These are phyloP conservation scores for Geranomyces michiganensis DNA, from an alignment of 192 early-diverging fungal species.

Conservation along the genomic window DNA sequence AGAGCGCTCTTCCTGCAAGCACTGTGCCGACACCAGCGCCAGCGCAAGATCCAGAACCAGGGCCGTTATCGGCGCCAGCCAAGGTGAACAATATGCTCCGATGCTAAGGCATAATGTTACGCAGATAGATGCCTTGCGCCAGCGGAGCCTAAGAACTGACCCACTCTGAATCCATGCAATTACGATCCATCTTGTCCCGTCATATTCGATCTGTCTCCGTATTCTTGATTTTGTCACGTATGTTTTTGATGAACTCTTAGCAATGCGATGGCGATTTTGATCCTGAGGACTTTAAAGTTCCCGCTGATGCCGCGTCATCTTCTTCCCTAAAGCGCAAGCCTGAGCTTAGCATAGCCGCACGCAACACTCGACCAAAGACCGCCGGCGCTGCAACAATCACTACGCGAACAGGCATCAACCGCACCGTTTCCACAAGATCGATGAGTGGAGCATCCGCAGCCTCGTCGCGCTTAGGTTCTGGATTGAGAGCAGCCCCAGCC, in stretches of 20 bases:
- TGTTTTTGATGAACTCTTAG: background rate
- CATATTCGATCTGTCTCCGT: too few relatives aligned
- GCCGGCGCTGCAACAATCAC: slow-evolving; percentile 3
- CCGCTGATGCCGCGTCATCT: background rate
- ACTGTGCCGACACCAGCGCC: background rate
- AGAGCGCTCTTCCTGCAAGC: background rate
- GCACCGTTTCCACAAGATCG: slow-evolving; percentile 10
- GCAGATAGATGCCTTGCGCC: too few relatives aligned
- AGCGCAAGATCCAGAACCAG: background rate
- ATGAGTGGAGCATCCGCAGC: slow-evolving; percentile 6
- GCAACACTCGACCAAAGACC: slow-evolving; percentile 17
- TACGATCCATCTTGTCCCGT: background rate
- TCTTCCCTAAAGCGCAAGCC: slow-evolving; percentile 38
- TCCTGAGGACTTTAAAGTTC: slow-evolving; percentile 35
- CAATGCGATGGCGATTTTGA: slow-evolving; percentile 4
- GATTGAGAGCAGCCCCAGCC: too few relatives aligned
- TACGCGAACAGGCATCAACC: background rate
- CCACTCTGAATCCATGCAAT: too few relatives aligned
- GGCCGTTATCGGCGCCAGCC: background rate
- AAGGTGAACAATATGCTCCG: too few relatives aligned
- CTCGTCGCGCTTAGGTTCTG: background rate
- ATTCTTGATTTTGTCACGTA: too few relatives aligned
- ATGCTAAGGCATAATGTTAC: too few relatives aligned
- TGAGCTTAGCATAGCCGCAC: slow-evolving; percentile 8
- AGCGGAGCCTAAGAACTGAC: too few relatives aligned